Conservation (phyloP, 345 rosid genomes). For the Sonneratia caseolaris region DNA sequence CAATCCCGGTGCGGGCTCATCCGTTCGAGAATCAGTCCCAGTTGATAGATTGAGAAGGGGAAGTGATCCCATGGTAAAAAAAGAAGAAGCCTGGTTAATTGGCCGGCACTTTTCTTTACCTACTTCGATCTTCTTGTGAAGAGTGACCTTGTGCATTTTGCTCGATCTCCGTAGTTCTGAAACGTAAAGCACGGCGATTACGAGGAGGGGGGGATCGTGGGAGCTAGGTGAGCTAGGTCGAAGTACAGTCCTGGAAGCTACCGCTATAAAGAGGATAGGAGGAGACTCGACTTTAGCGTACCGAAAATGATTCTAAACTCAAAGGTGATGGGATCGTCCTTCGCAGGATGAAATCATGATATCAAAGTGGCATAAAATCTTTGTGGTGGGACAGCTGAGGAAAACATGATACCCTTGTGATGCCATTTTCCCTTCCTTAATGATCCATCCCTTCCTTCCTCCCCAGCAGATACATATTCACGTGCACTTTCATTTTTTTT, state of each 20-base stretch:
- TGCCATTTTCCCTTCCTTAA: neutral
- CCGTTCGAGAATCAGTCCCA: neutral
- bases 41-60: neutral
- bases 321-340: neutral
- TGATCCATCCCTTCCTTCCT: neutral
- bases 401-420: neutral
- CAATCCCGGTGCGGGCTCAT: neutral
- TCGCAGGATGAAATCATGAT: neutral
- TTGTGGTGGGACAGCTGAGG: slow-evolving; percentile 1
- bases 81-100: no score
- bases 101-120: no score
- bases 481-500: no score
- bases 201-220: neutral
- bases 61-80: no score
- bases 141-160: no score
- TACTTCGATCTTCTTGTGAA: no score
- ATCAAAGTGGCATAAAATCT: neutral
- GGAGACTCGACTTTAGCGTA: slow-evolving; percentile 1
- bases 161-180: neutral
- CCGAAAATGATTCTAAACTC: neutral
- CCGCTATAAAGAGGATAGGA: neutral
- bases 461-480: no score
- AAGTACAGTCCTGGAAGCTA: neutral
- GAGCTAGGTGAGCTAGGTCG: neutral
- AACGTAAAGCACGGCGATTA: neutral